Evolutionary conservation across 2,329 filamentous ascomycete genomes (phyloP).

Genomic region (Xylariales sp.): DNA sequence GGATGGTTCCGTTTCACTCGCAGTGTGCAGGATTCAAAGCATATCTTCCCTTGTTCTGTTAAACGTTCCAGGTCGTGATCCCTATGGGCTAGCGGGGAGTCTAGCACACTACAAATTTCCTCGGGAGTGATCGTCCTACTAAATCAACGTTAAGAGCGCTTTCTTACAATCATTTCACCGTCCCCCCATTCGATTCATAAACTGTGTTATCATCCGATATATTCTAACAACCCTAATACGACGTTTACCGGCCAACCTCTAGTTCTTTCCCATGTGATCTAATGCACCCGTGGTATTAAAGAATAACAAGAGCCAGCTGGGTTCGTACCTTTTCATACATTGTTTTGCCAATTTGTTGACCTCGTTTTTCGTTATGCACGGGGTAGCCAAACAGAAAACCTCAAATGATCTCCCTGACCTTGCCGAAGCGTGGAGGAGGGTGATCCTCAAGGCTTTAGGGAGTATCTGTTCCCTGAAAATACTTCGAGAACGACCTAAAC

Average conservation of each 20-base stretch:
- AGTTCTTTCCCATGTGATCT: neutral
- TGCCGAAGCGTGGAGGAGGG: neutral
- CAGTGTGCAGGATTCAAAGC: too few species aligned
- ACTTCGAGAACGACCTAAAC: slow-evolving; percentile 38
- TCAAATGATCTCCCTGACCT: neutral
- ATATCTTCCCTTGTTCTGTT: too few species aligned
- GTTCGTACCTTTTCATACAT: neutral
- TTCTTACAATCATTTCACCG: neutral
- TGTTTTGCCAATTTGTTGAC: neutral
- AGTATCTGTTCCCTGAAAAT: slow-evolving; percentile 35
- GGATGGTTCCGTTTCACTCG: too few species aligned
- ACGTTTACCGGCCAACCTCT: neutral
- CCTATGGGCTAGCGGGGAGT: neutral
- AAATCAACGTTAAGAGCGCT: neutral
- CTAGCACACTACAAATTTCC: neutral
- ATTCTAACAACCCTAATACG: neutral
- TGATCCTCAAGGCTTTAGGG: slow-evolving; percentile 31
- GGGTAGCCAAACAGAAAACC: neutral
- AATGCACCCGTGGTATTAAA: too few species aligned
- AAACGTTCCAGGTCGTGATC: too few species aligned
- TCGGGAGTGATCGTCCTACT: neutral
- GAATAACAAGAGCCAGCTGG: neutral
- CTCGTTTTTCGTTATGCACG: neutral
- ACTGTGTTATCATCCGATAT: neutral
- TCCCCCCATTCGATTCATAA: neutral